Percentiles rank a stretch among this genome's conserved stretches.
phyloP scores from a whole-genome alignment of 495 filamentous ascomycete species.

The Jackrogersella minutella region DNA sequence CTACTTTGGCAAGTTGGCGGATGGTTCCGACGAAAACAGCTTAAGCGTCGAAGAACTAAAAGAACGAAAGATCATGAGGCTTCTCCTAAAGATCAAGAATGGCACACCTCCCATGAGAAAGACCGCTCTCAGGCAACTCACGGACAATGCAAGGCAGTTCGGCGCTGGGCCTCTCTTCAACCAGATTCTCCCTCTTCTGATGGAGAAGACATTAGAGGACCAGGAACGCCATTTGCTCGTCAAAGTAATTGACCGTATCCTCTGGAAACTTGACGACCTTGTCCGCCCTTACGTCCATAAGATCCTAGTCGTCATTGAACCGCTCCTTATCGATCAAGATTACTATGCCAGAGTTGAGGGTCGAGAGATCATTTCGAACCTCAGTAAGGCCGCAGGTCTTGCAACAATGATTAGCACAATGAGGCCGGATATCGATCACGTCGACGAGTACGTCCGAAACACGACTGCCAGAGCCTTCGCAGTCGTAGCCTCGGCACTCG shows the following conservation, averaged over 20 bases:
- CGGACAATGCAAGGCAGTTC: constrained; percentile 97
- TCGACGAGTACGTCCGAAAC: constrained; percentile 99
- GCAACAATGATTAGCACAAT: constrained; percentile 99
- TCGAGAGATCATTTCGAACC: constrained; percentile 97
- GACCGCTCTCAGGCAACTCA: constrained; percentile 97
- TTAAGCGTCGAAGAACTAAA: constrained; percentile 96
- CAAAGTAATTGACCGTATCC: constrained; percentile 98
- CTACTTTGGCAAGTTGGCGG: constrained; percentile 97
- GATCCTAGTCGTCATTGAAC: constrained; percentile 98
- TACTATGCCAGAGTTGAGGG: constrained; percentile 99
- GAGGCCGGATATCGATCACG: constrained; percentile 98
- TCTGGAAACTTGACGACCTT: constrained; percentile 98
- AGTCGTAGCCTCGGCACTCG: constrained; percentile 94
- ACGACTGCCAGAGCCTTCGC: constrained; percentile 98
- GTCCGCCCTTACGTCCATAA: constrained; percentile 98
- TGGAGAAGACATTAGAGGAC: constrained; percentile 98
- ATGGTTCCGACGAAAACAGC: constrained; percentile 89
- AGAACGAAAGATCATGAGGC: constrained; percentile 97
- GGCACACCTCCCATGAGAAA: constrained; percentile 99
- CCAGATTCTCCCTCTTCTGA: constrained; percentile 94
- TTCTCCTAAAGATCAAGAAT: constrained; percentile 98
- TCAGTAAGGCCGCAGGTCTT: constrained; percentile 94
- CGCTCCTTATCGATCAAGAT: constrained; percentile 97
- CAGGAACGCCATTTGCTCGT: constrained; percentile 98
- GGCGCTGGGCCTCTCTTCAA: constrained; percentile 95